These are phyloP conservation scores for Ophiocordyceps sinensis DNA, from an alignment of 2,329 filamentous ascomycete species.

Conservation along the genomic window DNA sequence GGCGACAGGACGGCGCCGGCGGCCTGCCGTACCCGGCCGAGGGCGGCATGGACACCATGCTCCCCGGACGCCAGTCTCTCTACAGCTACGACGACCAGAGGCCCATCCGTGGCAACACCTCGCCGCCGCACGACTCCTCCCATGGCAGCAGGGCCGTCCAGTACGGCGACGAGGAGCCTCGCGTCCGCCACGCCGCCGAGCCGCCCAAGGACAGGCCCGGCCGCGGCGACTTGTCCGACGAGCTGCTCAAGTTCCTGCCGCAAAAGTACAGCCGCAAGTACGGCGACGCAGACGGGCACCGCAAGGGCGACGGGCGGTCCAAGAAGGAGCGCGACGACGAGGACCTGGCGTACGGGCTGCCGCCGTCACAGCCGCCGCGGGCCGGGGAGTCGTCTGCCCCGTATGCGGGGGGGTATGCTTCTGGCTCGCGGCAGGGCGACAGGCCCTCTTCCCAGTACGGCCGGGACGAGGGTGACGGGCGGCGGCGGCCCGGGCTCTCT, in stretches of 20 bases:
- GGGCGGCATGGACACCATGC: conserved; percentile 19
- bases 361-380: conserved; percentile 10
- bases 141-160: no score
- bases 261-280: conserved; percentile 30
- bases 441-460: conserved; percentile 10
- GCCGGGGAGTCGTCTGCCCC: conserved; percentile 7
- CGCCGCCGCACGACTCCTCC: conserved; percentile 19
- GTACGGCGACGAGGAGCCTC: conserved; percentile 10
- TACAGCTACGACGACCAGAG: conserved; percentile 26
- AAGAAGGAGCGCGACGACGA: conserved; percentile 21
- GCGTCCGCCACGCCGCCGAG: conserved; percentile 7
- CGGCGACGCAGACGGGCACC: conserved; percentile 8
- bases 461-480: conserved; percentile 2
- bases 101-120: conserved; percentile 18
- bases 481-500: conserved; percentile 4
- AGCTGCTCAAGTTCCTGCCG: conserved; percentile 29
- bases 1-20: conserved; percentile 16
- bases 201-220: conserved; percentile 7
- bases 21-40: conserved; percentile 25
- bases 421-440: conserved; percentile 7
- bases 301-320: conserved; percentile 11
- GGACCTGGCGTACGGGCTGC: conserved; percentile 35
- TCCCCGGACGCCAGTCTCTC: conserved; percentile 19
- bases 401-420: conserved; percentile 14
- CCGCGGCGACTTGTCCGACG: conserved; percentile 13